phyloP scores from a whole-genome alignment of 2,329 filamentous ascomycete species.

The Sporothrix dimorphospora region DNA sequence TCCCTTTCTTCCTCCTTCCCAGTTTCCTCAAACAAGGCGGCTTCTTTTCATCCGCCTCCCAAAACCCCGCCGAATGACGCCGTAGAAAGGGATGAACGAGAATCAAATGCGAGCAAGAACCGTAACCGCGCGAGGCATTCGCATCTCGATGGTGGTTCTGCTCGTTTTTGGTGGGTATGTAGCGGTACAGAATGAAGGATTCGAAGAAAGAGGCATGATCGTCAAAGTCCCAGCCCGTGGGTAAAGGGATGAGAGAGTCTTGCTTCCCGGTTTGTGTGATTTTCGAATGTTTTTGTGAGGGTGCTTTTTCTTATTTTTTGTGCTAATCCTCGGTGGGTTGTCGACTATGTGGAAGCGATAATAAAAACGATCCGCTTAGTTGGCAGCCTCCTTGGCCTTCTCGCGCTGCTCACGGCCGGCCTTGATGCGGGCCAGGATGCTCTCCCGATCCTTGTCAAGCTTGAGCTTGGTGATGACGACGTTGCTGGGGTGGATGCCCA shows the following conservation, averaged over 20 bases:
- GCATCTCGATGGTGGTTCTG: slow-evolving; percentile 16
- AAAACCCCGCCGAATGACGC: slow-evolving; percentile 32
- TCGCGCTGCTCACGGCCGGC: slow-evolving; percentile 73
- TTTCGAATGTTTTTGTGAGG: slow-evolving; percentile 26
- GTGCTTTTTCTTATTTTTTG: slow-evolving; percentile 15
- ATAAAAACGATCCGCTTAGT: slow-evolving; percentile 41
- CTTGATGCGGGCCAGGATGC: slow-evolving; percentile 84
- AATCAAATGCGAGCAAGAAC: slow-evolving; percentile 2
- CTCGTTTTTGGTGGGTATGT: slow-evolving; percentile 21
- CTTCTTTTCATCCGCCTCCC: slow-evolving; percentile 26
- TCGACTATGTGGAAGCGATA: background rate
- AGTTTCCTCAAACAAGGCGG: slow-evolving; percentile 30
- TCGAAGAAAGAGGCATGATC: slow-evolving; percentile 10
- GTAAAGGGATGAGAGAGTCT: background rate
- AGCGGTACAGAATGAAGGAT: slow-evolving; percentile 24
- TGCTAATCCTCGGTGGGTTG: background rate
- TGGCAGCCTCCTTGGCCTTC: slow-evolving; percentile 69
- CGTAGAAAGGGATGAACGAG: slow-evolving; percentile 27
- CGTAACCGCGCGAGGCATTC: background rate
- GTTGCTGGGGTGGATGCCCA: slow-evolving; percentile 95
- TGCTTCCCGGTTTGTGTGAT: background rate
- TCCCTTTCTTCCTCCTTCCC: slow-evolving; percentile 33
- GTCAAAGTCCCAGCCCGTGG: background rate
- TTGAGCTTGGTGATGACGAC: slow-evolving; percentile 99
- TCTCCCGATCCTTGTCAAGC: slow-evolving; percentile 93